Evolutionary conservation across 2,329 filamentous ascomycete genomes (phyloP), one percentile per base, ranked within the genome.

Genomic region (Gliomastix tumulicola): DNA sequence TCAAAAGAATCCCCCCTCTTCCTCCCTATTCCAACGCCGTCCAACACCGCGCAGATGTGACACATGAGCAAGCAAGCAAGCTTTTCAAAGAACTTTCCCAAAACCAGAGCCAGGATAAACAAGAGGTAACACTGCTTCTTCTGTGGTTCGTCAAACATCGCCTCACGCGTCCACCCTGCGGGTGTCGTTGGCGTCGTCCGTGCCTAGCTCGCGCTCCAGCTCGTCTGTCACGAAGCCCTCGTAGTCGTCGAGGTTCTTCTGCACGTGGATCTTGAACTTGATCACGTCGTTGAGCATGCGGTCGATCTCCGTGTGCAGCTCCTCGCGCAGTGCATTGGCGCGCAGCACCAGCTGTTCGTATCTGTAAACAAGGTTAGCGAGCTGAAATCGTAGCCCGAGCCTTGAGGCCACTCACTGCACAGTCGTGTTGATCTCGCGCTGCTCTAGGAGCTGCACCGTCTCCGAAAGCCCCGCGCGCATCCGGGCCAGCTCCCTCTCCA

Each of bases 241-340:
- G 58, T 95, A 97, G 53, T 92, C 87, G 56, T 96, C 90, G 37
- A 98, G 68, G 41, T 80, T 83, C 65, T 88, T 89, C 60, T 98
- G 92, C 35, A 98, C 73, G 54, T 97, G 89, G 45, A 98, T 86
- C 66, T 98, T 98, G 76, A 98, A 97, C 54, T 94, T 89, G 66
- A 97, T 94, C 43, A 96, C 84, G 55, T 97, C 89, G 63, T 96
- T 94, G 41, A 98, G 68, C 77, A 97, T 94, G 50, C 82, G 83
- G 65, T 96, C 92, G 50, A 96, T 87, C 58, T 96, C 89, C 0
- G 88, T 95, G 59, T 98, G 92, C n/a, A 98, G 71, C 57, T 97
- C 89, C 59, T 98, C 92, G n/a, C 92, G 79, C 18, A 97, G 71
- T 1, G 86, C 69, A 45, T 87, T 87, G 33, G 87, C 87, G 21